Conservation (phyloP, 345 rosid species). For the Camelina sativa region DNA sequence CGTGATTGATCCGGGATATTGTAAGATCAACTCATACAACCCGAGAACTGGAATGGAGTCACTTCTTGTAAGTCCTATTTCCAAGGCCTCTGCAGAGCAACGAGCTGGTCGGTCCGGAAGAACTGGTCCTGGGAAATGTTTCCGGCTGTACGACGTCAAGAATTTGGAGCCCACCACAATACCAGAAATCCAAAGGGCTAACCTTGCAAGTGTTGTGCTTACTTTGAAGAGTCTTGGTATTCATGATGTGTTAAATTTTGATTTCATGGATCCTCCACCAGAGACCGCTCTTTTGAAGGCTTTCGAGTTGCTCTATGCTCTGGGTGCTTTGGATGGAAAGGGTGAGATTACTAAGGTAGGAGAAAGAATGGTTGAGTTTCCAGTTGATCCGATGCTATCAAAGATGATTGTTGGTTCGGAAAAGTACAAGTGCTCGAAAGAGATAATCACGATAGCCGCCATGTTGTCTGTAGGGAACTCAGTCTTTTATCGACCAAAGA, state of each 20-base stretch:
- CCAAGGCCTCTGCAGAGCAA: constrained; percentile 96
- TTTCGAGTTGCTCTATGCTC: constrained; percentile 75
- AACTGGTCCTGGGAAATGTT: constrained; percentile 96
- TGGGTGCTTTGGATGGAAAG: constrained; percentile 79
- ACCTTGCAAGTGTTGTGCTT: constrained; percentile 91
- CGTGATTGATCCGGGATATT: constrained; percentile 88
- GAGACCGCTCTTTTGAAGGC: constrained; percentile 83
- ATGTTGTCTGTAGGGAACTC: constrained; percentile 95
- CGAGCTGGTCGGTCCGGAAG: constrained; percentile 96
- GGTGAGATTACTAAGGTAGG: constrained; percentile 91
- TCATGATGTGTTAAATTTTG: constrained; percentile 78
- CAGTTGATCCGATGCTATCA: constrained; percentile 88
- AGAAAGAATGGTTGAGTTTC: constrained; percentile 94
- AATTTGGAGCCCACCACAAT: constrained; percentile 83
- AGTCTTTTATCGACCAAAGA: constrained; percentile 89
- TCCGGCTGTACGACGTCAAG: constrained; percentile 71
- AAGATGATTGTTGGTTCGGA: constrained; percentile 93
- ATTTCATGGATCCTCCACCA: constrained; percentile 96
- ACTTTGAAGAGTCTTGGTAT: constrained; percentile 91
- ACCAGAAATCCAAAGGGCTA: constrained; percentile 95
- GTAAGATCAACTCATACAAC: constrained; percentile 87
- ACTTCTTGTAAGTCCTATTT: constrained; percentile 77
- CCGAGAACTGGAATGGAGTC: constrained; percentile 97
- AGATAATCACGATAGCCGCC: constrained; percentile 77
- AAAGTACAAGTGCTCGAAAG: constrained; percentile 78